Evolutionary conservation across 148 eudicot genomes (phyloP).

Genomic region (Rheum nobile): DNA sequence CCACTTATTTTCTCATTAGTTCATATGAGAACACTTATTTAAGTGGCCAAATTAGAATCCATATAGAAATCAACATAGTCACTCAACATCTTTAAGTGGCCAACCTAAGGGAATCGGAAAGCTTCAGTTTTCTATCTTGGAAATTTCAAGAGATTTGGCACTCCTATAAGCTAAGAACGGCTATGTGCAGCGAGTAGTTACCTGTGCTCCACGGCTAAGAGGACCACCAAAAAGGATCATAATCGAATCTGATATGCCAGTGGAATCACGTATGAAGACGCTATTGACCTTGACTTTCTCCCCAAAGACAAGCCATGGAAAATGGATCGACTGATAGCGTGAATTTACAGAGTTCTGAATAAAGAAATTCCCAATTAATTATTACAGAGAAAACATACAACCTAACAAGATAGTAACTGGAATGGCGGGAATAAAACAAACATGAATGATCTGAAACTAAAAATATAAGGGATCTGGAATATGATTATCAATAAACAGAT

Average conservation of each 20-base stretch:
- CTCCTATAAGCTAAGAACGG: neutral
- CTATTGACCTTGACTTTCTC: conserved; percentile 98
- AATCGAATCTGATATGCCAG: too few relatives aligned
- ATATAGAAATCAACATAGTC: conserved; percentile 92
- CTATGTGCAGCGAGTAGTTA: conserved; percentile 12
- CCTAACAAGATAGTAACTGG: neutral
- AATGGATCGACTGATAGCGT: conserved; percentile 89
- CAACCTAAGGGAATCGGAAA: conserved; percentile 33
- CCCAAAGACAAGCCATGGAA: conserved; percentile 95
- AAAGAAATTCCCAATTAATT: conserved; percentile 1
- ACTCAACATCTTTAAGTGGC: conserved; percentile 82
- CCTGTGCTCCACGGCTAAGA: conserved; percentile 59
- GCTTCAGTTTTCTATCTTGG: neutral
- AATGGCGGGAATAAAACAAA: neutral
- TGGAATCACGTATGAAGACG: too few relatives aligned
- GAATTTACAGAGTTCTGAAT: conserved; percentile 97
- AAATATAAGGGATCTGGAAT: too few relatives aligned
- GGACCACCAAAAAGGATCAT: conserved; percentile 92
- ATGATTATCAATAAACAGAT: neutral
- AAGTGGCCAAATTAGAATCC: conserved; percentile 75
- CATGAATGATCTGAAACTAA: too few relatives aligned
- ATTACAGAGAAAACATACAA: neutral
- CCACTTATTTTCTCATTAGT: too few relatives aligned
- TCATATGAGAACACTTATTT: too few relatives aligned
- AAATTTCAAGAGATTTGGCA: neutral